Base-by-base conservation (phyloP, 2,329 filamentous ascomycete genomes). In the Stemphylium lycopersici region DNA sequence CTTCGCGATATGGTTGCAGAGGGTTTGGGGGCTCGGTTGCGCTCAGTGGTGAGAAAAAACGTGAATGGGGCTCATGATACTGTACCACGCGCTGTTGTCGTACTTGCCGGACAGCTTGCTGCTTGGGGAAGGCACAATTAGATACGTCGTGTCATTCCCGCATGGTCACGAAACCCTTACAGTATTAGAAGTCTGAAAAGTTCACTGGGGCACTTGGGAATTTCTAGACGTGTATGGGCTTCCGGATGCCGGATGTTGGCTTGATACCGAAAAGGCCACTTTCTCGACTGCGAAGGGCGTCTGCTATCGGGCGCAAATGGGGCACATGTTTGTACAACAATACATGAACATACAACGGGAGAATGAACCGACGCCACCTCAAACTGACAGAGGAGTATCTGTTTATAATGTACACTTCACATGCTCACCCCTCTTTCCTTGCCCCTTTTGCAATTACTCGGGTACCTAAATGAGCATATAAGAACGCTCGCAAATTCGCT, bases 401-500 rank as follows among this genome's bases (percentile, higher is more conserved):
- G n/a, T 34, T 34, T 31, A 32, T 38, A 22, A 5, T 3, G 4
- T 20, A 1, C 12, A 47, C 12, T 6, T 22, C 2, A 11, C 16
- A 32, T 18, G 44, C 7, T n/a, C 6, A 34, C 6, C 20, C 15
- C n/a, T 8, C 16, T 6, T 24, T 8, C 18, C 13, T 12, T 24
- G 12, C 29, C 18, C 26, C 13, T 34, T 44, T 6, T 6, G 3
- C 31, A 5, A 10, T 18, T 49, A 33, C 40, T 8, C 36, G 46
- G 51, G 44, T 36, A 53, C 59, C 38, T 49, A 34, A 34, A 41
- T 53, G 47, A 56, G 53, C 49, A 48, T 46, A 15, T 50, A 37
- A 32, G 52, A 64, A 65, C 29, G 54, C 48, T 58, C 61, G 57
- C 64, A 65, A 65, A 65, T 52, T 62, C 43, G 37, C 62, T 67